Percentiles rank a stretch among this genome's conserved stretches.
Conservation (phyloP, 768 basidiomycete species). For the Termitomyces titanicus region DNA sequence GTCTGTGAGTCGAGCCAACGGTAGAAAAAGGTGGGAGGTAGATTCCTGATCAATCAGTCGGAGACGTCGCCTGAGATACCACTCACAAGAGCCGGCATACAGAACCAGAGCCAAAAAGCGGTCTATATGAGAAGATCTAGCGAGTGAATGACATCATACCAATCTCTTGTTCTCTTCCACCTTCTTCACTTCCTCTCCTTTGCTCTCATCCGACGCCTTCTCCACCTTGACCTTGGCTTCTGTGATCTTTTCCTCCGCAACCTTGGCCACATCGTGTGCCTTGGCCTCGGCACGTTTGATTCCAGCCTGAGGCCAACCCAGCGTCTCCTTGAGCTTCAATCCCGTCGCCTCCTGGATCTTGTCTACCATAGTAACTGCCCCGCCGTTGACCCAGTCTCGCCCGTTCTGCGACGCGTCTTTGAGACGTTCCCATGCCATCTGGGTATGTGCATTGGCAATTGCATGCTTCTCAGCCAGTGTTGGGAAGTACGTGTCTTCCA, state of each 20-base stretch:
- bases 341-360: conserved; percentile 69
- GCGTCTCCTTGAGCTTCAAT: conserved; percentile 60
- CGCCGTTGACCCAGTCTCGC: conserved; percentile 37
- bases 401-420: conserved; percentile 49
- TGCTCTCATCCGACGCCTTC: conserved; percentile 21
- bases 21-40: neutral
- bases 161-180: conserved; percentile 10
- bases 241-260: conserved; percentile 23
- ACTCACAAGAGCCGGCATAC: neutral
- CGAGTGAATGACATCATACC: conserved; percentile 6
- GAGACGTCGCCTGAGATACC: neutral
- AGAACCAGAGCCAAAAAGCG: neutral
- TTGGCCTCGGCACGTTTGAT: conserved; percentile 17
- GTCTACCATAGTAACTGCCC: conserved; percentile 45
- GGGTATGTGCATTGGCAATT: conserved; percentile 55
- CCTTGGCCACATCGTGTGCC: conserved; percentile 19
- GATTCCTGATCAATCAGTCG: neutral
- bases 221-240: conserved; percentile 15
- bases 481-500: conserved; percentile 75
- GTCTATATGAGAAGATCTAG: conserved; percentile 9
- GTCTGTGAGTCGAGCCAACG: no score
- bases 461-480: conserved; percentile 64
- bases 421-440: conserved; percentile 55
- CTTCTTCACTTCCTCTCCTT: conserved; percentile 14
- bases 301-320: conserved; percentile 37